Base-by-base conservation (phyloP, 805 yeast genomes). In the Ogataea saltuana region DNA sequence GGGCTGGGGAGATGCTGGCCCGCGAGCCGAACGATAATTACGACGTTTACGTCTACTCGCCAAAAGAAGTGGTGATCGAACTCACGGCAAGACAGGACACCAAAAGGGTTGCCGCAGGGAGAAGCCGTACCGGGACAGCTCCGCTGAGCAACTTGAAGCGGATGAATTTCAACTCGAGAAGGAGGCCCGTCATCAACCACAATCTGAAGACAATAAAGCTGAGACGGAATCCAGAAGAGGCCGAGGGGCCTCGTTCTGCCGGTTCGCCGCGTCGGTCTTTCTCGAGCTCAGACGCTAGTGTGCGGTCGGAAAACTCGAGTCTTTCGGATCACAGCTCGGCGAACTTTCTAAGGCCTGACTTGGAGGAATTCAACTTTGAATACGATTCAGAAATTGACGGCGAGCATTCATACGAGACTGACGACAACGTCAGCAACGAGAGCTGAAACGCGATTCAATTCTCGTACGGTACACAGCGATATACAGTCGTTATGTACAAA, bases 41-140 rank as follows among this genome's bases (percentile, higher is more conserved):
- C 47, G 71, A 71, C 20, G 69, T 72, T 11, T 72, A 66, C 51
- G 60, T 72, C 0, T 74, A 74, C 46, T 60, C 70, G 0, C 70
- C 72, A 12, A 69, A 63, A 37, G 70, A 71, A 39, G 70, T 72
- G 2, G 64, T 65, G 1, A 65, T 70, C 39, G 74, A 69, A 38
- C 60, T 51, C 6, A 23, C 39, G 4, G 19, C 17, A 4, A 22
- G 26, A 22, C 11, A 7, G 10, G 11, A 22, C 37, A n/a, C 12
- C 32, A 3, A 15, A 3, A 16, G 20, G n/a, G n/a, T n/a, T n/a
- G n/a, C n/a, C n/a, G n/a, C n/a, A n/a, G n/a, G n/a, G n/a, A n/a
- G n/a, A n/a, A n/a, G n/a, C n/a, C n/a, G n/a, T n/a, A n/a, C n/a
- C n/a, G n/a, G n/a, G n/a, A n/a, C n/a, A n/a, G n/a, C n/a, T n/a